Conservation (phyloP, 2,329 filamentous ascomycete genomes). For the Fusarium lyarnte region DNA sequence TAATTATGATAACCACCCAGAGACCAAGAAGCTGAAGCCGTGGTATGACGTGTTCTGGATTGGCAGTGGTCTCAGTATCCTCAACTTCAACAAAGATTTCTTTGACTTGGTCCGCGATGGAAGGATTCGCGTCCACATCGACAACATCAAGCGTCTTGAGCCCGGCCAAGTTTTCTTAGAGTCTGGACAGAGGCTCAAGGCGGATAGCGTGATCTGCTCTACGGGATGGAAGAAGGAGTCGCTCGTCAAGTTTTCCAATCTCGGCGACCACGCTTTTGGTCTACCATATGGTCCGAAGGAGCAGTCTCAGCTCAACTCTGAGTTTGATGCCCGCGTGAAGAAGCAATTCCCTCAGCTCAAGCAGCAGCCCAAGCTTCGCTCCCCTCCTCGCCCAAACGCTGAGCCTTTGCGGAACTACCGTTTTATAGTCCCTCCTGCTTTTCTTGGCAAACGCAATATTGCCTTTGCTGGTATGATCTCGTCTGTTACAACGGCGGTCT, state of each 20-base stretch:
- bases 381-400: not conserved
- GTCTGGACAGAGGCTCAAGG: slow-evolving; percentile 50
- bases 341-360: not conserved
- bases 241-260: not conserved
- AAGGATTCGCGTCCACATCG: slow-evolving; percentile 57
- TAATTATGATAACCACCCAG: slow-evolving; percentile 54
- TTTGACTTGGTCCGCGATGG: slow-evolving; percentile 61
- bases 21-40: slow-evolving; percentile 52
- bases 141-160: slow-evolving; percentile 55
- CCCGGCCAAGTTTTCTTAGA: slow-evolving; percentile 53
- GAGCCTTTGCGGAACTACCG: not conserved
- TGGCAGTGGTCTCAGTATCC: slow-evolving; percentile 60
- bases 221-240: slow-evolving; percentile 59
- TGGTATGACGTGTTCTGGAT: slow-evolving; percentile 56
- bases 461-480: slow-evolving; percentile 1
- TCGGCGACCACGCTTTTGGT: not conserved
- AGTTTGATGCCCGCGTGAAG: not conserved
- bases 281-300: not conserved
- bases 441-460: not conserved
- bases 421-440: not conserved
- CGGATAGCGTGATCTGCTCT: slow-evolving; percentile 59
- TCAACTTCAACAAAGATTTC: slow-evolving; percentile 61
- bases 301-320: not conserved
- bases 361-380: not conserved
- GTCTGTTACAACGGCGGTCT: not conserved